A percentile compares a stretch with the other conserved stretches of the same genome.
These are phyloP conservation scores for Calonectria fujianensis DNA, from an alignment of 2,329 filamentous ascomycete genomes.

Conservation along the genomic window DNA sequence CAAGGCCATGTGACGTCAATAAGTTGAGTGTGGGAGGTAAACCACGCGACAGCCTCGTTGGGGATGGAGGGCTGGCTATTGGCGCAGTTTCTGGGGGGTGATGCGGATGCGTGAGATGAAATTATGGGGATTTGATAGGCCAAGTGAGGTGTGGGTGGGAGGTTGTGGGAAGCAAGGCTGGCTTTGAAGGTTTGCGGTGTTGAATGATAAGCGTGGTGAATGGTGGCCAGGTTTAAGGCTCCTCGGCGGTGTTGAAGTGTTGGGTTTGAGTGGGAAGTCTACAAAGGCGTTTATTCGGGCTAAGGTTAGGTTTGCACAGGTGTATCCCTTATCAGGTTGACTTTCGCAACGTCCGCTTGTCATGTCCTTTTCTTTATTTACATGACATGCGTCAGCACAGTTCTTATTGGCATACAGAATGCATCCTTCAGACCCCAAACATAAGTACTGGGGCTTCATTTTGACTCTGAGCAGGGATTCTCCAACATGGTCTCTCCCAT, in stretches of 20 bases:
- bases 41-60: slow-evolving; percentile 46
- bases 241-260: background rate
- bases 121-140: slow-evolving; percentile 1
- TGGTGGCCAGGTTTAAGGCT: background rate
- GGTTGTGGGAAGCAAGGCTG: background rate
- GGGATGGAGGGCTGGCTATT: background rate
- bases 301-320: background rate
- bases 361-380: background rate
- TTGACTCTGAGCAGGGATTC: background rate
- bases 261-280: background rate
- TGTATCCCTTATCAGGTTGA: background rate
- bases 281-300: background rate
- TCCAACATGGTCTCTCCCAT: background rate
- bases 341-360: background rate
- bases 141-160: background rate
- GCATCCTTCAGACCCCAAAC: background rate
- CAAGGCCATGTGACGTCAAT: slow-evolving; percentile 55
- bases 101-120: background rate
- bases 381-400: background rate
- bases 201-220: background rate
- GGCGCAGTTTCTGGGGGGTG: background rate
- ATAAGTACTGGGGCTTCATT: background rate
- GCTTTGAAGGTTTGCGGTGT: background rate
- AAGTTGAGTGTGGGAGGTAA: slow-evolving; percentile 25
- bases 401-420: background rate